Base-by-base conservation (phyloP, 495 filamentous ascomycete species). In the Trichoderma erinaceum region DNA sequence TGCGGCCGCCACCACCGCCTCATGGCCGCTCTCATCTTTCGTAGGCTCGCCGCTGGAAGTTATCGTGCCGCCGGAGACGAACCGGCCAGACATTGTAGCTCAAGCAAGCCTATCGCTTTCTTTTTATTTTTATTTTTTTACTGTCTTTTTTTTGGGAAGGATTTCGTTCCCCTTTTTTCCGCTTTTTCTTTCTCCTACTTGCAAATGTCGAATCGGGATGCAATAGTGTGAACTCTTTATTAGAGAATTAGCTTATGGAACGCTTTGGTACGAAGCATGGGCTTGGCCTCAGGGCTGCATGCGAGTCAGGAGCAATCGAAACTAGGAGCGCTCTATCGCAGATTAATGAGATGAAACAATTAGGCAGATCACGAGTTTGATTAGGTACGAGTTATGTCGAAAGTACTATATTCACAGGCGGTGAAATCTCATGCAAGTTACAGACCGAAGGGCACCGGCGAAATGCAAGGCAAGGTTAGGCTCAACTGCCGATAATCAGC, bases 31-130 rank as follows among this genome's bases (percentile, higher is more conserved):
- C 4, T 10, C 50, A 68, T 48, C 67, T 25, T 25, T 65, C 63
- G 66, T 75, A 68, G 64, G 66, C 56, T 74, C 70, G 69, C 76
- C 77, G 23, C 72, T 80, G 1, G 85, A 79, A 70, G 91, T 86
- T 72, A 88, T 86, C 3, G 89, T 90, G 48, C 95, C 95, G 44
- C 85, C 91, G 11, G 94, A 93, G 52, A 97, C 88, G 79, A 99
- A 99, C 52, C 94, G 91, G 15, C 92, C 96, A 63, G 90, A 86
- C 90, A 93, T 92, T 23, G 3, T 52, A 21, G 5, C 44, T 16
- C 18, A 7, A 18, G 11, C 35, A 7, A 3, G 0, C 5, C n/a
- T 48, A 16, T 48, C 0, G 15, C n/a, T 16, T 18, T 48, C 13
- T n/a, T n/a, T n/a, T 18, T n/a, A 0, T 29, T 29, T 29, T 29